Conservation (phyloP, 768 basidiomycete genomes). For the Agaricus subrufescens region DNA sequence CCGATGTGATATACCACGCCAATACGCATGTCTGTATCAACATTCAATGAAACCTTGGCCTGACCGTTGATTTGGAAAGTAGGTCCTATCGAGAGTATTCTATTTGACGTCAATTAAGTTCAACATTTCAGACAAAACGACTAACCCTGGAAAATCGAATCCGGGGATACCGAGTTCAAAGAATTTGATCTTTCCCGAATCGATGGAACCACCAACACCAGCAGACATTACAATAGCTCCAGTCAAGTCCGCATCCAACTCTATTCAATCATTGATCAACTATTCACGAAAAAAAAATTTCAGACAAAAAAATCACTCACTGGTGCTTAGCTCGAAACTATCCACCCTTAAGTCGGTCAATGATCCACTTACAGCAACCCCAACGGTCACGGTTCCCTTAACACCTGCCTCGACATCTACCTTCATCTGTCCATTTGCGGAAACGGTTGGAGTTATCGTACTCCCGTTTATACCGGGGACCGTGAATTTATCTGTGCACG, state of each 20-base stretch:
- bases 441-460: too few relatives aligned
- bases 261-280: too few relatives aligned
- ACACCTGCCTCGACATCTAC: too few relatives aligned
- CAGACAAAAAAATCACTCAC: neutral
- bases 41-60: conserved; percentile 28
- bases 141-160: conserved; percentile 45
- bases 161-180: conserved; percentile 41
- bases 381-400: too few relatives aligned
- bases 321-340: too few relatives aligned
- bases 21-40: conserved; percentile 35
- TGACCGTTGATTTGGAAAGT: conserved; percentile 38
- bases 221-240: conserved; percentile 15
- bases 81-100: conserved; percentile 44
- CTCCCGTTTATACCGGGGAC: too few relatives aligned
- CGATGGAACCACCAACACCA: conserved; percentile 32
- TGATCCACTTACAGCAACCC: too few relatives aligned
- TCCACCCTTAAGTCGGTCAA: too few relatives aligned
- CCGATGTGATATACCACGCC: conserved; percentile 38
- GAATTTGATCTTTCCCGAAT: conserved; percentile 37
- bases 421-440: too few relatives aligned
- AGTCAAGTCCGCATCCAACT: too few relatives aligned
- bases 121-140: neutral
- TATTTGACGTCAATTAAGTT: conserved; percentile 11
- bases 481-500: too few relatives aligned
- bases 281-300: neutral